Evolutionary conservation across 805 yeast species (phyloP).

Genomic region (Brettanomyces bruxellensis): DNA sequence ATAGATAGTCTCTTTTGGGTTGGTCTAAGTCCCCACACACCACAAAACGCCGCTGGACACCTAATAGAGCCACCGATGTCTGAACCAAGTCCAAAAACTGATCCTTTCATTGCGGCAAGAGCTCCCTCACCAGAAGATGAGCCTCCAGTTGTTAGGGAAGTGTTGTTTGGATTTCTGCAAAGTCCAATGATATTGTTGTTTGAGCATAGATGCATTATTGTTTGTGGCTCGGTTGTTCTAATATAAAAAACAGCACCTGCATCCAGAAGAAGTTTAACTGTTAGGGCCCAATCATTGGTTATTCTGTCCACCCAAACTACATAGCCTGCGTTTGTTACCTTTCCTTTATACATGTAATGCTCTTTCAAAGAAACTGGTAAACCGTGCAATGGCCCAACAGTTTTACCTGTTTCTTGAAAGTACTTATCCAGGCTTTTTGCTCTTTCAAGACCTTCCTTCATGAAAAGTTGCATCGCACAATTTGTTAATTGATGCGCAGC

Average conservation of each 20-base stretch:
- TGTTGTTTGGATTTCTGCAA: slow-evolving; percentile 38
- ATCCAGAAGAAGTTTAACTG: slow-evolving; percentile 32
- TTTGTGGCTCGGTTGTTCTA: slow-evolving; percentile 47
- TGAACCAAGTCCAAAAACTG: slow-evolving; percentile 33
- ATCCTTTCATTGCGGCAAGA: slow-evolving; percentile 35
- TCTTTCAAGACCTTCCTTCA: slow-evolving; percentile 35
- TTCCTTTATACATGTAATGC: slow-evolving; percentile 39
- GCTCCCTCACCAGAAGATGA: slow-evolving; percentile 48
- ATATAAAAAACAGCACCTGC: slow-evolving; percentile 47
- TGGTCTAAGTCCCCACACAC: slow-evolving; percentile 38
- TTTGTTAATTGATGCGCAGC: slow-evolving; percentile 40
- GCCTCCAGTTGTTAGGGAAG: slow-evolving; percentile 40
- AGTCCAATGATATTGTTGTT: slow-evolving; percentile 44
- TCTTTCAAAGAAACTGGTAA: slow-evolving; percentile 56
- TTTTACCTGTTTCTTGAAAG: slow-evolving; percentile 32
- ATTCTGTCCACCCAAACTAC: slow-evolving; percentile 32
- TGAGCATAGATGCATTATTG: slow-evolving; percentile 46
- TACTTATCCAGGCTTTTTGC: slow-evolving; percentile 46
- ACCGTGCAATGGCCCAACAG: slow-evolving; percentile 53
- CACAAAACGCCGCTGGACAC: slow-evolving; percentile 44
- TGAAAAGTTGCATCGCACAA: slow-evolving; percentile 36
- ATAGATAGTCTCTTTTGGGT: slow-evolving; percentile 39
- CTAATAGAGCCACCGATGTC: slow-evolving; percentile 51
- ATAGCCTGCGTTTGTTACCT: slow-evolving; percentile 43
- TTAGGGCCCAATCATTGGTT: slow-evolving; percentile 27